Base-by-base conservation (phyloP, 2,329 filamentous ascomycete species). In the Fulvia fulva region DNA sequence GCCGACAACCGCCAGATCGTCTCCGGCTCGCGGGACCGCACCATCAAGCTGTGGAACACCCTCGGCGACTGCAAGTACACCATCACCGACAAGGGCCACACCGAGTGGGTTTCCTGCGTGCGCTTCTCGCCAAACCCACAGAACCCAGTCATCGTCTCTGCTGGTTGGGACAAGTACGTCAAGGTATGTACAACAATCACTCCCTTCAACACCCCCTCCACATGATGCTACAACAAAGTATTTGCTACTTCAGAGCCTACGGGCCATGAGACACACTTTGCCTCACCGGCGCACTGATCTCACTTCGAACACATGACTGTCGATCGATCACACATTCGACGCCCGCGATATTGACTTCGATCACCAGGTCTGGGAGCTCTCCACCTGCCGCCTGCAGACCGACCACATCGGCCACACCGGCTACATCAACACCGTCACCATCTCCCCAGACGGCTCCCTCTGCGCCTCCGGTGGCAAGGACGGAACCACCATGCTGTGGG, bases 231-330 rank as follows among this genome's bases (percentile, higher is more conserved):
- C 80, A 78, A 58, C 63, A 82, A 91, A 91, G 92, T 97, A 97
- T 97, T 97, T 97, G 94, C 94, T 97, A 97, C 94, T 99, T 97
- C 93, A 97, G 94, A 99, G 91, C 91, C 86, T 81, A 79, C 78
- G 78, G 85, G 92, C 91, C 79, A 96, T 97, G 94, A 99, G 93
- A 99, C 90, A 87, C 83, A 64, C 59, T 65, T 68, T 67, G 69
- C 81, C 84, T 89, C 89, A 93, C 91, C 89, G 82, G 84, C 84
- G 85, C 84, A 83, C 91, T 95, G 90, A 95, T 86, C 37, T 54
- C 19, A 26, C 44, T 53, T 22, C 26, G 43, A 26, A 22, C 34
- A 43, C 19, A 46, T 19, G 4, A 26, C 12, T 46, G 23, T 7
- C 44, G 14, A 11, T 32, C 30, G 22, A 25, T 9, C 23, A 16